These are phyloP conservation scores for Venustampulla echinocandica DNA, from an alignment of 495 filamentous ascomycete genomes.

Conservation along the genomic window DNA sequence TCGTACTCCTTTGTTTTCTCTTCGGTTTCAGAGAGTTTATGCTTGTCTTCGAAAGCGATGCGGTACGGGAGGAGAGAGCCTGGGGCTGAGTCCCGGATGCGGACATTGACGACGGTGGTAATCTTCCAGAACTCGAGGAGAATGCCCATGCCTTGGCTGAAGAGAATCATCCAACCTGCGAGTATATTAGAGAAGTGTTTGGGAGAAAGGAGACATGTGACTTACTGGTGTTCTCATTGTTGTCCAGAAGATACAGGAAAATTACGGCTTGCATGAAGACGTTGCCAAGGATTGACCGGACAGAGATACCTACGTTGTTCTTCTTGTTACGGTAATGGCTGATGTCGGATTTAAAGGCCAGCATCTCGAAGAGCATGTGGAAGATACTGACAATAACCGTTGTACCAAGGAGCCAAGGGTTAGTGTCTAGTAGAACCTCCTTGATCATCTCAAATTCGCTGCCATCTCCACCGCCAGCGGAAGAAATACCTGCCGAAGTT, in stretches of 20 bases:
- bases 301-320: slow-evolving; percentile 90
- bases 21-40: slow-evolving; percentile 89
- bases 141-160: slow-evolving; percentile 81
- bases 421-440: slow-evolving; percentile 86
- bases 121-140: slow-evolving; percentile 96
- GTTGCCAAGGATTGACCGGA: slow-evolving; percentile 92
- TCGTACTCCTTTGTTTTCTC: slow-evolving; percentile 98
- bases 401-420: slow-evolving; percentile 78
- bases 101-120: slow-evolving; percentile 92
- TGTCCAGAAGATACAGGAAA: slow-evolving; percentile 97
- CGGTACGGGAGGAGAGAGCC: slow-evolving; percentile 72
- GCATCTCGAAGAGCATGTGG: slow-evolving; percentile 90
- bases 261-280: slow-evolving; percentile 97
- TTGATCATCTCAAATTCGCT: slow-evolving; percentile 94
- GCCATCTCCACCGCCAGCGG: slow-evolving; percentile 62
- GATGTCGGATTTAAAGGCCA: slow-evolving; percentile 97
- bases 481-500: slow-evolving; percentile 38
- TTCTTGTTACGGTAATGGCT: slow-evolving; percentile 97
- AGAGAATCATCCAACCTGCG: slow-evolving; percentile 86
- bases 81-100: slow-evolving; percentile 56
- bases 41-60: slow-evolving; percentile 90
- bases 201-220: not conserved
- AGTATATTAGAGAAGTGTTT: not conserved
- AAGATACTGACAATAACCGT: slow-evolving; percentile 78
- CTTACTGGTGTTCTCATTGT: slow-evolving; percentile 77